These are phyloP conservation scores for Primulina huaijiensis DNA, from an alignment of 257 asterid genomes.

Conservation along the genomic window DNA sequence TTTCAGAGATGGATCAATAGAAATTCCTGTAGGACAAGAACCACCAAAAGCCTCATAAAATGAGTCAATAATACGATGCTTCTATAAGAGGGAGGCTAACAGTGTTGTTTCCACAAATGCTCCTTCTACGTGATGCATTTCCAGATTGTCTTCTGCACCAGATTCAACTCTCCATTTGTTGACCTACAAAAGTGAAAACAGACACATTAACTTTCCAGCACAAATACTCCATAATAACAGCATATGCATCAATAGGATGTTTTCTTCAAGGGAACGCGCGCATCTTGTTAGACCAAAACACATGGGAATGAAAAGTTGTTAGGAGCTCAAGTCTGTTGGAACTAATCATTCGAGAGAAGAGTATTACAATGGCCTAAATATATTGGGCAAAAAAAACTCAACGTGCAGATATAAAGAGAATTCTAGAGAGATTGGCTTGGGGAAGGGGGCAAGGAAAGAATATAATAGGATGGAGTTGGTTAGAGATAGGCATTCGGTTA, in stretches of 20 bases:
- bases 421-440: too few species aligned
- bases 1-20: neutral
- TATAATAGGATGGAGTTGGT: too few species aligned
- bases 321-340: too few species aligned
- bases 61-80: slow-evolving; percentile 16
- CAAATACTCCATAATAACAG: slow-evolving; percentile 1
- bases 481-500: too few species aligned
- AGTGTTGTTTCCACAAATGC: slow-evolving; percentile 91
- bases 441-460: too few species aligned
- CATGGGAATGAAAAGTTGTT: slow-evolving; percentile 1
- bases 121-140: slow-evolving; percentile 82
- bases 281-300: slow-evolving; percentile 2
- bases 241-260: slow-evolving; percentile 11
- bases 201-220: slow-evolving; percentile 13
- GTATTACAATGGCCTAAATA: too few species aligned
- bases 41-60: slow-evolving; percentile 21
- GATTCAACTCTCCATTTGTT: slow-evolving; percentile 81
- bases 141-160: slow-evolving; percentile 67
- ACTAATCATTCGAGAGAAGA: too few species aligned
- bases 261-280: slow-evolving; percentile 9
- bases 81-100: slow-evolving; percentile 41
- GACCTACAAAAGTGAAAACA: slow-evolving; percentile 43
- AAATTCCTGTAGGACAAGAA: slow-evolving; percentile 18
- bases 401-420: too few species aligned
- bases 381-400: too few species aligned